A percentile compares a stretch with the other conserved stretches of the same genome.
Conservation (phyloP, 129 eudicot genomes). For the Flaveria bidentis region DNA sequence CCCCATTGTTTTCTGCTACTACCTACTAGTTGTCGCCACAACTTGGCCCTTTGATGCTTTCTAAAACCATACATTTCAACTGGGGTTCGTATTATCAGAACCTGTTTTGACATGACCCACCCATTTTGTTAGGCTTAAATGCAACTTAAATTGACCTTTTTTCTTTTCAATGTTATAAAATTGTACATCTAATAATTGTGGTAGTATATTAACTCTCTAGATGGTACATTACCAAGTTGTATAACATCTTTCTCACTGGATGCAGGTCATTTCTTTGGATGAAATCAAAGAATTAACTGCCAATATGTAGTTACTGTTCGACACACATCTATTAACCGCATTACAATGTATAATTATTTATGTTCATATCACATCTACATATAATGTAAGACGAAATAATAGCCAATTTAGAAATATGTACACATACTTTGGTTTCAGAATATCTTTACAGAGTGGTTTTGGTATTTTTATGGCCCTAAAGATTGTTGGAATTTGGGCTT, state of each 20-base stretch:
- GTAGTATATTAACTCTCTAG: neutral
- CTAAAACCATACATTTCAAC: no score
- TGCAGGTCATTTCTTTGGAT: constrained; percentile 37
- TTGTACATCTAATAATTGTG: neutral
- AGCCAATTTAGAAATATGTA: neutral
- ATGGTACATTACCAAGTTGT: constrained; percentile 2
- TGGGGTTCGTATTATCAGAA: no score
- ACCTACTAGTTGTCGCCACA: no score
- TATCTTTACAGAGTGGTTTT: no score
- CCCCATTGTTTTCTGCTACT: no score
- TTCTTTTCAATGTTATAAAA: neutral
- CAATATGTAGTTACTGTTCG: constrained; percentile 30
- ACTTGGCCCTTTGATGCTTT: no score
- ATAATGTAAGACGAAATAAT: neutral
- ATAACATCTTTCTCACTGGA: neutral
- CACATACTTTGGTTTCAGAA: neutral
- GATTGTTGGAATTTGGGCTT: no score
- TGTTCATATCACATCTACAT: constrained; percentile 25
- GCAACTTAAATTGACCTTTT: neutral
- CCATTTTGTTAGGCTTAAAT: neutral
- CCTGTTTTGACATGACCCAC: neutral
- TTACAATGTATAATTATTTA: constrained; percentile 27
- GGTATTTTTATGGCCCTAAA: no score
- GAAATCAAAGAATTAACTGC: constrained; percentile 41
- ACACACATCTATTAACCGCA: neutral